phyloP scores from a whole-genome alignment of 805 yeast species.

The Teunomyces tritomae region DNA sequence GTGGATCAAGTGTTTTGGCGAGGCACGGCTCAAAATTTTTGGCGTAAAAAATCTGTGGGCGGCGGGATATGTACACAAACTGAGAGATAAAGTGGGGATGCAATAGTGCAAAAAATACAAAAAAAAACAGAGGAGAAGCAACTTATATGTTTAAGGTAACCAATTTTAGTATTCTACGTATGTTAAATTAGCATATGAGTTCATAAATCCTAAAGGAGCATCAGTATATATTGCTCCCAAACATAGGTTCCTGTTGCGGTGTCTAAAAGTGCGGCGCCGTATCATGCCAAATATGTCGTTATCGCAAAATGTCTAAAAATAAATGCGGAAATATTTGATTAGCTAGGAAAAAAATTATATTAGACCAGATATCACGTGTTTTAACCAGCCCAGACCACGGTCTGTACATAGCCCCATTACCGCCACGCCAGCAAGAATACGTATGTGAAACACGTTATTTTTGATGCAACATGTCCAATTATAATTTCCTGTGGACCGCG shows the following conservation, averaged over 20 bases:
- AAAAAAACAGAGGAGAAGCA: no score
- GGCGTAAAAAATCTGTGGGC: neutral
- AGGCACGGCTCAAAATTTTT: slow-evolving; percentile 3
- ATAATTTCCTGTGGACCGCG: neutral
- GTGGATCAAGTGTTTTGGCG: slow-evolving; percentile 1
- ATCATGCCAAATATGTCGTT: neutral
- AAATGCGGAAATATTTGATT: neutral
- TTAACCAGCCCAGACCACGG: neutral
- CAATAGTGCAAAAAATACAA: neutral
- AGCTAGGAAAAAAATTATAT: no score
- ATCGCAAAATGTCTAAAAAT: neutral
- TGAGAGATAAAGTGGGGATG: neutral
- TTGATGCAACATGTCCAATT: neutral
- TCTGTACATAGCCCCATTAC: no score
- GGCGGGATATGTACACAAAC: neutral
- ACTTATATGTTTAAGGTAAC: no score
- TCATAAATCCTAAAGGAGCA: neutral
- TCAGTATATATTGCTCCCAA: no score
- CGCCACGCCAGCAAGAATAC: neutral
- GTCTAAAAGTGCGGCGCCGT: neutral
- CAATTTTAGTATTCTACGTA: no score
- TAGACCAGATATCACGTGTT: no score
- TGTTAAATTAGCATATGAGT: no score
- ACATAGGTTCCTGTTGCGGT: neutral
- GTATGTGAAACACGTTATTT: neutral